Evolutionary conservation across 108 stramenopile genomes (phyloP), one percentile per base, ranked within the genome.

Genomic region (Discostella stelligeroides): DNA sequence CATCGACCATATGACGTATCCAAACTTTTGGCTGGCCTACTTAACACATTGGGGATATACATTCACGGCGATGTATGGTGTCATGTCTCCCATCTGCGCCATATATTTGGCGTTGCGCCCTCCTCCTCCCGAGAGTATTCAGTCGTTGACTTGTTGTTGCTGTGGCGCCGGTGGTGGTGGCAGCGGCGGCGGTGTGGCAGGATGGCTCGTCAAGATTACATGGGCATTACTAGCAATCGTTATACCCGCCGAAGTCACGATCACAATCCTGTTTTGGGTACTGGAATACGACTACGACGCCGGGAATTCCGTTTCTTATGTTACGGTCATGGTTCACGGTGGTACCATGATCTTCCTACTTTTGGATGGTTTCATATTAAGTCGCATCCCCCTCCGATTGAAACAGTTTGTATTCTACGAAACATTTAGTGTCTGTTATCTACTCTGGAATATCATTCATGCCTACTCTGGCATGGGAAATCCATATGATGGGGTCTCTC

Each of bases 391-490:
- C 11, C 17, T 75, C 20, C 65, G 73, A 7, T 54, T 79, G 56
- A 73, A 68, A 21, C 82, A 83, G 13, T 68, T 79, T 40, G 15
- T 73, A 17, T 54, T 83, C 29, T 40, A 53, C 7, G 72, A 73
- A 38, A 2, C 34, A 14, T 79, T 79, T 65, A n/a, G 59, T 0
- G 17, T 37, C 0, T 14, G 38, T 10, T 83, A 79, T 43, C 17
- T 79, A 14, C 12, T 75, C n/a, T 83, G 82, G 82, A 69, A 38
- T 43, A 14, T 79, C 20, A 47, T 75, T 10, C 76, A 78, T 61
- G n/a, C 66, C 5, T 63, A 25, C 14, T 29, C 48, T 15, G 68
- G 54, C 7, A 29, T 83, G 45, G 76, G 76, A 4, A 83, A 83
- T 68, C 82, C 82, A 17, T 72, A 73, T 24, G 38, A 63, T 25